A percentile compares a stretch with the other conserved stretches of the same genome.
Evolutionary conservation across 2,329 filamentous ascomycete species (phyloP).

Genomic region (Ophiosphaerella narmari): DNA sequence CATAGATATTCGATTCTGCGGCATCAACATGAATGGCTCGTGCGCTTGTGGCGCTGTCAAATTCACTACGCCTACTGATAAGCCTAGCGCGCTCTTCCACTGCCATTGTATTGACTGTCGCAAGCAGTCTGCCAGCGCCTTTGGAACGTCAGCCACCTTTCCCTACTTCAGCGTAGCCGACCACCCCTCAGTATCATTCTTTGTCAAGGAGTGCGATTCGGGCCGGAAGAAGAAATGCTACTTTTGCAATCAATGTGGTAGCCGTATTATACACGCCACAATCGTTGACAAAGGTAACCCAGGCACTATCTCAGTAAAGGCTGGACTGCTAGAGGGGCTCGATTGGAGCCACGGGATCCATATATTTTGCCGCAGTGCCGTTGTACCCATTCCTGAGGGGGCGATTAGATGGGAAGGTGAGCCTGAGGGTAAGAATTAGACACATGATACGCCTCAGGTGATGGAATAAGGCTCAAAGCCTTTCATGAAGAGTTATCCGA

Average conservation of each 20-base stretch:
- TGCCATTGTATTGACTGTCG: constrained; percentile 73
- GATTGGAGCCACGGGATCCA: constrained; percentile 54
- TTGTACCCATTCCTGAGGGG: constrained; percentile 70
- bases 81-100: constrained; percentile 69
- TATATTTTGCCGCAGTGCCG: constrained; percentile 70
- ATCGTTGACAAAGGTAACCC: constrained; percentile 45
- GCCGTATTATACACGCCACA: constrained; percentile 65
- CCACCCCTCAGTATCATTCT: constrained; percentile 31
- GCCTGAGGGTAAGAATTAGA: constrained; percentile 36
- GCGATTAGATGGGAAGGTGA: constrained; percentile 62
- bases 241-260: constrained; percentile 62
- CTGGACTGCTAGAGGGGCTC: constrained; percentile 67
- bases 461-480: no score
- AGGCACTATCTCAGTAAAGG: constrained; percentile 63
- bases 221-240: constrained; percentile 31
- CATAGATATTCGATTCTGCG: no score
- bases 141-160: constrained; percentile 72
- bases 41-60: constrained; percentile 69
- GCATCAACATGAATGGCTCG: constrained; percentile 27
- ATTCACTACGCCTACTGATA: constrained; percentile 65
- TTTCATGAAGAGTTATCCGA: neutral
- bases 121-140: constrained; percentile 68
- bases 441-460: no score
- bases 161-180: constrained; percentile 65
- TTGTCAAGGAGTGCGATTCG: constrained; percentile 24